A percentile compares a stretch with the other conserved stretches of the same genome.
Evolutionary conservation across 306 rosid genomes (phyloP).

Genomic region (Vigna angularis): DNA sequence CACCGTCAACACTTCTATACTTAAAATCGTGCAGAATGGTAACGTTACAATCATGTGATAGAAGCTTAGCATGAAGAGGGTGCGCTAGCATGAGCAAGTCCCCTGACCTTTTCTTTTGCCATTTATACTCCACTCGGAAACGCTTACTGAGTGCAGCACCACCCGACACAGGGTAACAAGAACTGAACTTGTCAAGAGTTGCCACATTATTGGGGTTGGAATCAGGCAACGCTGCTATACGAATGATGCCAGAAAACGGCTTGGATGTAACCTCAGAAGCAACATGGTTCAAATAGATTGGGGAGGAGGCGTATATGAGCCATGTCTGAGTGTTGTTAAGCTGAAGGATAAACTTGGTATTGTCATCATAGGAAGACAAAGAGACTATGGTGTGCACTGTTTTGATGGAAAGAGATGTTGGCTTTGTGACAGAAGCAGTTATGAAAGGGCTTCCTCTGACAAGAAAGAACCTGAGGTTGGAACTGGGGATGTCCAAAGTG

Average conservation of each 20-base stretch:
- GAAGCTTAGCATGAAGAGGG: conserved; percentile 42
- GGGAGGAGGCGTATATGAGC: conserved; percentile 66
- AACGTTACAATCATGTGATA: conserved; percentile 27
- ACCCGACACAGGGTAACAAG: conserved; percentile 77
- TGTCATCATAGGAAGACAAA: conserved; percentile 43
- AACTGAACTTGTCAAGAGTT: conserved; percentile 59
- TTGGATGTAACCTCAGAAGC: conserved; percentile 49
- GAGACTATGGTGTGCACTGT: conserved; percentile 47
- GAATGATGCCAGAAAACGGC: conserved; percentile 63
- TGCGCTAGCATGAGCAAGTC: conserved; percentile 41
- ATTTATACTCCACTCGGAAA: conserved; percentile 35
- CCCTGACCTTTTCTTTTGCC: conserved; percentile 32
- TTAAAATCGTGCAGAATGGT: conserved; percentile 71
- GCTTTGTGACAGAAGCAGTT: conserved; percentile 50
- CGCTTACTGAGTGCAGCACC: conserved; percentile 56
- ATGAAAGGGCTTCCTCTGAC: conserved; percentile 82
- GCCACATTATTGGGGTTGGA: conserved; percentile 43
- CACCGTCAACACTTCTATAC: conserved; percentile 83
- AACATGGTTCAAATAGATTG: conserved; percentile 50
- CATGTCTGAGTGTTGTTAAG: conserved; percentile 78
- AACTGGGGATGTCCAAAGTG: conserved; percentile 67
- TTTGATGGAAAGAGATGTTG: conserved; percentile 49
- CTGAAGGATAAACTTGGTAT: conserved; percentile 58
- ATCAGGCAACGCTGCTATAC: conserved; percentile 63
- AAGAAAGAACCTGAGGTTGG: conserved; percentile 65